Evolutionary conservation across 2,329 filamentous ascomycete genomes (phyloP).

Genomic region (Chaetoscypha palmicola): DNA sequence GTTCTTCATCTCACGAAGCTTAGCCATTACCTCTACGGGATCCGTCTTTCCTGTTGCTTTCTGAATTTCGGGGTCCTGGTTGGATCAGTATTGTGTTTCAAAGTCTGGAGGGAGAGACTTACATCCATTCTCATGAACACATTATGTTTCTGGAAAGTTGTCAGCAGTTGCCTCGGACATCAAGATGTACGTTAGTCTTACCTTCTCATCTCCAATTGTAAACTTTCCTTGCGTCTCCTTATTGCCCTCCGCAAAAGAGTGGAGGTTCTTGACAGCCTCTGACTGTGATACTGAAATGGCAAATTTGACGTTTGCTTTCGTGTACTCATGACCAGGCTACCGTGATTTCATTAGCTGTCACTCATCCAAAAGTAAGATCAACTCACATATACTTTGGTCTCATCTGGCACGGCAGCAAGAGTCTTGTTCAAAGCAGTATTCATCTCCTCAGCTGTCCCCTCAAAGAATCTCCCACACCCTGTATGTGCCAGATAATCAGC

Average conservation of each 20-base stretch:
- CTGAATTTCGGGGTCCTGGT: constrained; percentile 73
- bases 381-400: constrained; percentile 83
- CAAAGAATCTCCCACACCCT: constrained; percentile 95
- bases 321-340: constrained; percentile 98
- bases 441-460: constrained; percentile 86
- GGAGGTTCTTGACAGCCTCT: constrained; percentile 68
- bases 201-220: constrained; percentile 96
- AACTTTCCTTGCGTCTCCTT: constrained; percentile 90
- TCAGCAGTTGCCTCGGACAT: too few relatives aligned
- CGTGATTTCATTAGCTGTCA: constrained; percentile 10
- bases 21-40: constrained; percentile 76
- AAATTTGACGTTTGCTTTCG: constrained; percentile 93
- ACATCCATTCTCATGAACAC: constrained; percentile 89
- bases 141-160: constrained; percentile 66
- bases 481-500: not conserved
- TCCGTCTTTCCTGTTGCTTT: constrained; percentile 75
- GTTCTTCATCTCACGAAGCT: constrained; percentile 88
- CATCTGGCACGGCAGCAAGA: constrained; percentile 72
- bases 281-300: constrained; percentile 67
- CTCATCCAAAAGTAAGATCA: not conserved
- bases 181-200: too few relatives aligned
- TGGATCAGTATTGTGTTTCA: constrained; percentile 9
- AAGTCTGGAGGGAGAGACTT: constrained; percentile 31
- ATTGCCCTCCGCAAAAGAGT: constrained; percentile 70
- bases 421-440: constrained; percentile 84